Evolutionary conservation across 176 grass and related monocot species (phyloP).

Genomic region (Pontederia crassipes): DNA sequence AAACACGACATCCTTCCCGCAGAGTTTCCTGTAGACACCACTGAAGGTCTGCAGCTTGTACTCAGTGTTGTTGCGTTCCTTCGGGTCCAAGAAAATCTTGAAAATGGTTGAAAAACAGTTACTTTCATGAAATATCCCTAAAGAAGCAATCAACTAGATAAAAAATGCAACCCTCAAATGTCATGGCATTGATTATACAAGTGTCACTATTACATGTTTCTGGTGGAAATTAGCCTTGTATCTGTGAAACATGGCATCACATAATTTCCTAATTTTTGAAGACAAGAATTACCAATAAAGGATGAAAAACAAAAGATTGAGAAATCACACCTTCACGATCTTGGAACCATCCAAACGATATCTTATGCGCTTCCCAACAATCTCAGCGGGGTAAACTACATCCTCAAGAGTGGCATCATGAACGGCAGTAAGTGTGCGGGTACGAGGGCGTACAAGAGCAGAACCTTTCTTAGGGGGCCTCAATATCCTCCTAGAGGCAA

Average conservation of each 20-base stretch:
- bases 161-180: too few relatives aligned
- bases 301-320: neutral
- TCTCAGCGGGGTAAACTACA: constrained; percentile 15
- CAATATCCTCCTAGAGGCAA: constrained; percentile 15
- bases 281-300: neutral
- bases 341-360: constrained; percentile 13
- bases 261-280: too few relatives aligned
- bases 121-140: too few relatives aligned
- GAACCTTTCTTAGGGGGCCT: constrained; percentile 15
- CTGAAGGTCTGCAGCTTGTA: constrained; percentile 89
- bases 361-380: constrained; percentile 17
- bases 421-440: constrained; percentile 9
- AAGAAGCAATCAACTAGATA: too few relatives aligned
- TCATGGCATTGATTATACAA: too few relatives aligned
- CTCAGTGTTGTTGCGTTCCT: constrained; percentile 86
- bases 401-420: constrained; percentile 20
- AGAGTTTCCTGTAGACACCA: constrained; percentile 75
- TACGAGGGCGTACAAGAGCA: constrained; percentile 12
- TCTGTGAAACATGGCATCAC: too few relatives aligned
- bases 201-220: too few relatives aligned
- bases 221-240: too few relatives aligned
- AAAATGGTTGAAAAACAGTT: neutral
- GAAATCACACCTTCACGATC: neutral
- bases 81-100: constrained; percentile 79
- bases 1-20: constrained; percentile 62